Conservation (phyloP, 352 stramenopile species). For the Blastocystis sp. region DNA sequence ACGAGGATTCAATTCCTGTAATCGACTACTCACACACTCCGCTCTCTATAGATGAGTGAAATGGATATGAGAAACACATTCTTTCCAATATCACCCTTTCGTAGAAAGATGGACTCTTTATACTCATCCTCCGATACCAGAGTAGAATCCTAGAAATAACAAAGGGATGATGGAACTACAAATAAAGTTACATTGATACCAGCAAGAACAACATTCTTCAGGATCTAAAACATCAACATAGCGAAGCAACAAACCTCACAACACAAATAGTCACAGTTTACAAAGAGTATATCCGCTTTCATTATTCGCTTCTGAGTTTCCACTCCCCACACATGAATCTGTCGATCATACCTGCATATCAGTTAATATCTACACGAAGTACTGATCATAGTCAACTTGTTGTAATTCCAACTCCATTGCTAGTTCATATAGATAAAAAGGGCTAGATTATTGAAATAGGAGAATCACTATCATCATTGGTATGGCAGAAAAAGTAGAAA, state of each 20-base stretch:
- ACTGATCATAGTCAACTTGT: conserved; percentile 56
- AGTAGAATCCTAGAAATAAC: conserved; percentile 4
- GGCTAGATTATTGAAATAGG: neutral
- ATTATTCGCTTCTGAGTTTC: conserved; percentile 52
- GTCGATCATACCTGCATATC: conserved; percentile 22
- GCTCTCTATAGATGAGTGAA: neutral
- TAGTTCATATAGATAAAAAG: no score
- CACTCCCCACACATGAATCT: conserved; percentile 53
- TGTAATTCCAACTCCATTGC: conserved; percentile 4
- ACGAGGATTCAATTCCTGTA: conserved; percentile 40
- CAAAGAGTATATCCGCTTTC: conserved; percentile 18
- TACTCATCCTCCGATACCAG: neutral
- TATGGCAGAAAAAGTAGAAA: neutral
- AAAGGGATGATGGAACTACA: neutral
- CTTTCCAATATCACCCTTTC: conserved; percentile 10
- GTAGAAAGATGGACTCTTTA: conserved; percentile 18
- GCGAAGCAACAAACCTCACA: neutral
- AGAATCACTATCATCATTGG: neutral
- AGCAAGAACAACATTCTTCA: conserved; percentile 41
- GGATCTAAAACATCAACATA: neutral
- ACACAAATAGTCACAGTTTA: conserved; percentile 1
- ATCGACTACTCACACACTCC: neutral
- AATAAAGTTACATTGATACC: conserved; percentile 47
- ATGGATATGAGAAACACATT: neutral
- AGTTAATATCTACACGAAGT: neutral